Conservation (phyloP, 2,329 filamentous ascomycete species). For the Exophiala calicioides region DNA sequence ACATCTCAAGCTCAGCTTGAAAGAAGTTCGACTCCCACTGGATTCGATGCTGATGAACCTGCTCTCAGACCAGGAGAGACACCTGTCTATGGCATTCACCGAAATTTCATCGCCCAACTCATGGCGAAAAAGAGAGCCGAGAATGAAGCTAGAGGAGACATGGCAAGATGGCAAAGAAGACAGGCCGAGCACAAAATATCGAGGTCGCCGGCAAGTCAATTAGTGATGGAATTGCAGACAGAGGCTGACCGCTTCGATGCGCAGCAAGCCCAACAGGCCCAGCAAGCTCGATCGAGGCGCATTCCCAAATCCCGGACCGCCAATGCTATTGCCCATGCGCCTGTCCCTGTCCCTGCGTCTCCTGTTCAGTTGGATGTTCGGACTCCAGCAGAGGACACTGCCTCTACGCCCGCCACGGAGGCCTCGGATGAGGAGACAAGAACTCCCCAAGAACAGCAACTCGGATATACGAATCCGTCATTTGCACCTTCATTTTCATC, state of each 20-base stretch:
- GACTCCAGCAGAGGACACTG: constrained; percentile 5
- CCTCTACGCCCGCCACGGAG: constrained; percentile 13
- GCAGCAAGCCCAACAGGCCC: neutral
- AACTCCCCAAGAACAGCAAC: neutral
- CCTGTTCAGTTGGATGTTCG: constrained; percentile 2
- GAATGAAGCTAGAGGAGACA: constrained; percentile 21
- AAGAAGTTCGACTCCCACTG: neutral
- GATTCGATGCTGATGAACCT: constrained; percentile 9
- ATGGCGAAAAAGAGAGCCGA: constrained; percentile 24
- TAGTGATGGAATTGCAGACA: constrained; percentile 7
- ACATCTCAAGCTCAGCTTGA: neutral
- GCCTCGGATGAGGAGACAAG: constrained; percentile 1
- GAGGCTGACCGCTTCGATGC: constrained; percentile 1
- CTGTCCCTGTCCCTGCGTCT: neutral
- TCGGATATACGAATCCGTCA: constrained; percentile 11
- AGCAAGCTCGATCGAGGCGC: constrained; percentile 2
- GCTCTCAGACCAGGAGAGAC: constrained; percentile 21
- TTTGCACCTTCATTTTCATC: constrained; percentile 22
- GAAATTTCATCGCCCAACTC: constrained; percentile 24
- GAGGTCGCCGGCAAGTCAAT: constrained; percentile 15
- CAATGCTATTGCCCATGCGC: neutral
- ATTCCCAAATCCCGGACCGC: constrained; percentile 15
- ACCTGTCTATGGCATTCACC: constrained; percentile 14
- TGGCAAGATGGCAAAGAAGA: constrained; percentile 20
- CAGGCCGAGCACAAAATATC: constrained; percentile 21